A percentile compares a stretch with the other conserved stretches of the same genome.
Evolutionary conservation across 1,284 basidiomycete genomes (phyloP).

Genomic region (Pseudozyma hubeiensis): DNA sequence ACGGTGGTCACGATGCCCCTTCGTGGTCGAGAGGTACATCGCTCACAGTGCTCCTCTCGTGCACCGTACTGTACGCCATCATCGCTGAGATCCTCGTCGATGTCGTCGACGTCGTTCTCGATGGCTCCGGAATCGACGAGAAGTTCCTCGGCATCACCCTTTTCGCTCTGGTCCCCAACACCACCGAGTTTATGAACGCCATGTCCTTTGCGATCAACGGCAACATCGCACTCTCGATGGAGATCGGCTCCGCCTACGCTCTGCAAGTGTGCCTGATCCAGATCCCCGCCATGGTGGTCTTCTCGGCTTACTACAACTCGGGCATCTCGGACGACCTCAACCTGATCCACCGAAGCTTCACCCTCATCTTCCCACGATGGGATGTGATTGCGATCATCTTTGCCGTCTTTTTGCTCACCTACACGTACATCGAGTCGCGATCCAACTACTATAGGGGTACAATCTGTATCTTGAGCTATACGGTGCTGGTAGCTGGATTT

Average conservation of each 20-base stretch:
- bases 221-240: conserved; percentile 94
- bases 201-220: conserved; percentile 98
- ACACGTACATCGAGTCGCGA: conserved; percentile 98
- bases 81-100: conserved; percentile 96
- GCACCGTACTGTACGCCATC: conserved; percentile 92
- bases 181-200: conserved; percentile 99
- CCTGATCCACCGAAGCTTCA: conserved; percentile 57
- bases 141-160: conserved; percentile 97
- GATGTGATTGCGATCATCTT: conserved; percentile 92
- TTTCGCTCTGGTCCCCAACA: conserved; percentile 97
- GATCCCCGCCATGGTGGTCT: conserved; percentile 98
- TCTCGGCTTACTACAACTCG: conserved; percentile 92
- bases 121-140: conserved; percentile 94
- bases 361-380: conserved; percentile 95
- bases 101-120: conserved; percentile 92
- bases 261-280: conserved; percentile 97
- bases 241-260: conserved; percentile 98
- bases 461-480: conserved; percentile 62
- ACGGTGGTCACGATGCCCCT: conserved; percentile 92
- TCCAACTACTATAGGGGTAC: conserved; percentile 81
- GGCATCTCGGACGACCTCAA: conserved; percentile 72
- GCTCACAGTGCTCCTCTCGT: conserved; percentile 70
- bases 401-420: conserved; percentile 88
- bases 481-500: conserved; percentile 66
- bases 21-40: conserved; percentile 71